Conservation (phyloP, 495 filamentous ascomycete species). For the Hamigera avellanea region DNA sequence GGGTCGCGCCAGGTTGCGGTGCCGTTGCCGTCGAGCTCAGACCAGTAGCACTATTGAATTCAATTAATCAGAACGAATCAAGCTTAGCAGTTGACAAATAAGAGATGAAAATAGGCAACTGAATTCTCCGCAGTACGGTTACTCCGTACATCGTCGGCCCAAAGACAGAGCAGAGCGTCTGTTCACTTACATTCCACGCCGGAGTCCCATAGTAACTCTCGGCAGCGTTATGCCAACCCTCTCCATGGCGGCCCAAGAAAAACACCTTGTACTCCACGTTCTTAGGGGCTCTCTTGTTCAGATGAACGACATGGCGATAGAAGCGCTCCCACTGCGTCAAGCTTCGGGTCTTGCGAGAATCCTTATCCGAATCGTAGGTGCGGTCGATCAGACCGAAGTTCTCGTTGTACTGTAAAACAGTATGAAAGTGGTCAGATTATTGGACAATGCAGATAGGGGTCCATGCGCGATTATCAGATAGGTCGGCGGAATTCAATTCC, state of each 20-base stretch:
- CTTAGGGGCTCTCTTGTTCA: constrained; percentile 36
- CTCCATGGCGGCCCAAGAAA: constrained; percentile 58
- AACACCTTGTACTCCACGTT: constrained; percentile 55
- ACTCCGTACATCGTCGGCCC: no score
- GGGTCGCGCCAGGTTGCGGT: constrained; percentile 61
- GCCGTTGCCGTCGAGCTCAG: constrained; percentile 54
- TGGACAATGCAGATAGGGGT: no score
- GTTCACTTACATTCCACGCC: constrained; percentile 49
- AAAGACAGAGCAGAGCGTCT: no score
- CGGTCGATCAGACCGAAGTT: constrained; percentile 60
- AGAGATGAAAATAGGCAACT: no score
- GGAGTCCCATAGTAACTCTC: constrained; percentile 54
- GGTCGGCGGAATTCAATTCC: no score
- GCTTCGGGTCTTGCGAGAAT: constrained; percentile 7
- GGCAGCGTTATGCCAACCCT: constrained; percentile 58
- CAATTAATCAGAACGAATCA: no score
- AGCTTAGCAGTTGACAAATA: no score
- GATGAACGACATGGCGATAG: constrained; percentile 37
- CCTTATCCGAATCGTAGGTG: constrained; percentile 37
- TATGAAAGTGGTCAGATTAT: no score
- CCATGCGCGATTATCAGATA: constrained; percentile 1
- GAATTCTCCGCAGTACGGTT: no score
- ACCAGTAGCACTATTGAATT: constrained; percentile 55
- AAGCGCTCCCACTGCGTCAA: constrained; percentile 60
- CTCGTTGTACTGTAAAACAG: constrained; percentile 32